Base-by-base conservation (phyloP, 306 rosid genomes). In the Crotalaria pallida region DNA sequence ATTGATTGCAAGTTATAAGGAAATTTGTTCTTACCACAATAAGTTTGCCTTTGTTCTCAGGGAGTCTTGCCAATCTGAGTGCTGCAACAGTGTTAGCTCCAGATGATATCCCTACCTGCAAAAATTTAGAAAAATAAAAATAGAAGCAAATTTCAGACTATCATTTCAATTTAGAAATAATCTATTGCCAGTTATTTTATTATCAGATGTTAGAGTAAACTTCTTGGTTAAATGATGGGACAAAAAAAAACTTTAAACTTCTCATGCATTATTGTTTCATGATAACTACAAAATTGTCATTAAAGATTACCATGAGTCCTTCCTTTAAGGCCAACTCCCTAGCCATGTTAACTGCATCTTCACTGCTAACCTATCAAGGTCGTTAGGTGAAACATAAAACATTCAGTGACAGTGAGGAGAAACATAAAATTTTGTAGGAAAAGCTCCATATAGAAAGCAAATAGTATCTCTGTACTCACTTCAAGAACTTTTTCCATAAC, bases 71-170 rank as follows among this genome's bases (percentile, higher is more conserved):
- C 52, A 94, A 87, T 75, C 63, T 83, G 51, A 94, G 82, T 21
- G 97, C 97, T 6, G 97, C 99, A 52, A 94, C 82, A 5, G 97
- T 94, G 67, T 94, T 94, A 63, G 99, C 97, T 72, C 97, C 96
- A 0, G 97, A 94, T 41, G 97, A 94, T 80, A 91, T 94, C 21
- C 99, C 97, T 4, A 94, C 97, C 99, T 94, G 78, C n/a, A 80
- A 73, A 83, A 45, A 16, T 1, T 58, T 19, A 29, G 15, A 12
- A 33, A 75, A 58, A 27, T 7, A 38, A 71, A 74, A 17, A 45
- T 2, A 48, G 44, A 55, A 45, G 27, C 6, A 63, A 63, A 64
- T 53, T 61, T 68, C 36, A 21, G 55, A 58, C 3, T 47, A 38
- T 19, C 10, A 24, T 12, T 64, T 5, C 44, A 41, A 16, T 69